phyloP scores from a whole-genome alignment of 441 rosid genomes.

The Daphne laureola region DNA sequence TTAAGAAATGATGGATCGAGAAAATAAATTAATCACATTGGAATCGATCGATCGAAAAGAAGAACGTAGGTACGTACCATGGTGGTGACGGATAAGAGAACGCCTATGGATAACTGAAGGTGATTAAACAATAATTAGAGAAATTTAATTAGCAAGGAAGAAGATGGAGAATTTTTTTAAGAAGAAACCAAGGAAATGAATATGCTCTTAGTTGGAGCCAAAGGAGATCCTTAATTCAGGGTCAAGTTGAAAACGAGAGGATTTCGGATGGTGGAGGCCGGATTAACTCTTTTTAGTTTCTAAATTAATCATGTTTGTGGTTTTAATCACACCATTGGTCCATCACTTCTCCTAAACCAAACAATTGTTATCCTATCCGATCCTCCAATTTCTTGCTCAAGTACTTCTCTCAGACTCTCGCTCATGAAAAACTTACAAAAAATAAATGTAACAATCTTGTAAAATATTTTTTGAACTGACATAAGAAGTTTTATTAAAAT shows the following conservation, averaged over 20 bases:
- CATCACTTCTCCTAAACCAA: too few relatives aligned
- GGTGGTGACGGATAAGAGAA: conserved; percentile 33
- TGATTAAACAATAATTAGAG: too few relatives aligned
- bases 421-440: too few relatives aligned
- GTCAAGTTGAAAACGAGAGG: conserved; percentile 22
- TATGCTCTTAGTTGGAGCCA: conserved; percentile 5
- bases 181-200: not conserved
- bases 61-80: conserved; percentile 40
- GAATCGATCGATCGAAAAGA: not conserved
- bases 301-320: too few relatives aligned
- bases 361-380: too few relatives aligned
- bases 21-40: not conserved
- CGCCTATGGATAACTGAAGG: conserved; percentile 8
- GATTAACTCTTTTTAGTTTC: too few relatives aligned
- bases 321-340: too few relatives aligned
- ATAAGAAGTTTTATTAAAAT: too few relatives aligned
- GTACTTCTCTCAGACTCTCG: too few relatives aligned
- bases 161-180: conserved; percentile 10
- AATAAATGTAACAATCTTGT: too few relatives aligned
- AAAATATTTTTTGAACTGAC: too few relatives aligned
- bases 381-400: too few relatives aligned
- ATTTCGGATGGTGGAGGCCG: conserved; percentile 23
- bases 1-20: not conserved
- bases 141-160: conserved; percentile 2
- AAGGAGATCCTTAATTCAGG: conserved; percentile 44